Percentiles rank a stretch among this genome's conserved stretches.
Evolutionary conservation across 2,329 filamentous ascomycete genomes (phyloP).

Genomic region (Colletotrichum zoysiae): DNA sequence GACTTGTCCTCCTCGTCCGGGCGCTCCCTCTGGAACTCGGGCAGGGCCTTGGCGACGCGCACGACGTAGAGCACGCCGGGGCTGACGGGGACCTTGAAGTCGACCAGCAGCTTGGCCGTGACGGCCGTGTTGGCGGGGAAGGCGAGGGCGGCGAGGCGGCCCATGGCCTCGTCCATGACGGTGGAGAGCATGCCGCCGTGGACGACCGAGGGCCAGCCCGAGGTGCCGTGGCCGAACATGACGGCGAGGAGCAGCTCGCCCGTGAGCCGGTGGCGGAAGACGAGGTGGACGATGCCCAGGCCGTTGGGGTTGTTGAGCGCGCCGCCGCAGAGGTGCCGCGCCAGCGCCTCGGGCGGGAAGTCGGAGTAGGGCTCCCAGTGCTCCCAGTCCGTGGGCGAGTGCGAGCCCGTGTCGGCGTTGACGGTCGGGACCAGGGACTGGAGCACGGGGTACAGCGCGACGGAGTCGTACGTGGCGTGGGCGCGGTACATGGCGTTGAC

Average conservation of each 20-base stretch:
- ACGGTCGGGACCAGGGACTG: conserved; percentile 5
- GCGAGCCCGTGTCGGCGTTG: background rate
- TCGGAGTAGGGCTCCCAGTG: conserved; percentile 33
- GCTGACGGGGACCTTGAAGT: conserved; percentile 32
- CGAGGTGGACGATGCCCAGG: conserved; percentile 51
- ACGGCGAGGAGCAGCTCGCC: conserved; percentile 49
- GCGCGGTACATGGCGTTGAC: conserved; percentile 4
- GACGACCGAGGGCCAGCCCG: conserved; percentile 50
- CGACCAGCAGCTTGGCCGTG: conserved; percentile 33
- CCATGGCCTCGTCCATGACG: conserved; percentile 55
- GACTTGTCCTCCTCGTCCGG: conserved; percentile 35
- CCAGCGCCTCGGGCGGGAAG: conserved; percentile 10
- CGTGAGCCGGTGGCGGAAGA: conserved; percentile 48
- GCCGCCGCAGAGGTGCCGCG: conserved; percentile 52
- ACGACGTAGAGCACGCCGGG: conserved; percentile 34
- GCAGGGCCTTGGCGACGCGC: conserved; percentile 23
- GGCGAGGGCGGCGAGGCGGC: conserved; percentile 40
- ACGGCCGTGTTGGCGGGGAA: conserved; percentile 38
- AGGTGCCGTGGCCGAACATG: conserved; percentile 50
- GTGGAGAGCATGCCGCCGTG: conserved; percentile 55
- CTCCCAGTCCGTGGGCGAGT: conserved; percentile 17
- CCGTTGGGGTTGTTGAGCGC: conserved; percentile 48
- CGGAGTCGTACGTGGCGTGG: conserved; percentile 3
- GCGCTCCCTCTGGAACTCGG: conserved; percentile 21
- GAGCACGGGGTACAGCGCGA: conserved; percentile 14